Base-by-base conservation (phyloP, 78 protist genomes). In the Andalucia godoyi region DNA sequence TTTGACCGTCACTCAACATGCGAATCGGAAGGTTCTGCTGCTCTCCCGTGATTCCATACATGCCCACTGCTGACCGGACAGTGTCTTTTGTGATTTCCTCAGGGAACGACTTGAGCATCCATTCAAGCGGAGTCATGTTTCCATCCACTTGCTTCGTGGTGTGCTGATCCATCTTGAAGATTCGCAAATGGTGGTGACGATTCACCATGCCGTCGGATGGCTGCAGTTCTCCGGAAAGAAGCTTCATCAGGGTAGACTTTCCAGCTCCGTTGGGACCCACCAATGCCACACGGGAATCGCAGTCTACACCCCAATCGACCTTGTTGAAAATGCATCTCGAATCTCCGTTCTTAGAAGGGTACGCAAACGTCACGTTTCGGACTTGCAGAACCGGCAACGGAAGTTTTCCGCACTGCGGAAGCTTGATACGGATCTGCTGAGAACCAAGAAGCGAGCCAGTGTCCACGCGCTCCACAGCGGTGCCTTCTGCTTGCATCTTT, bases 261-360 rank as follows among this genome's bases (percentile, higher is more conserved):
- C 97, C 97, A 27, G 84, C 90, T 7, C 98, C 98, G 71, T 94
- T 94, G 40, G 88, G 90, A 6, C 98, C 98, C 25, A 91, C 90
- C 13, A 92, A 52, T 8, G 95, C 92, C 40, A 94, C 60, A 47
- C 92, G 74, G 7, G 89, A 62, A 30, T 30, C 54, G 25, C 47
- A 68, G 55, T 80, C 85, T 4, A 81, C 47, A 61, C 81, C 92
- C 32, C 88, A 54, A 15, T 84, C 82, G n/a, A 91, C 71, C 57
- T 89, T 74, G 32, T 91, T 59, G 38, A 80, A n/a, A n/a, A 61
- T 45, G 74, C 83, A 92, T 29, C 85, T 73, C 41, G 61, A 37
- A 37, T 71, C 72, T 21, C 72, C 84, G 42, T 71, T 77, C 49
- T 79, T 72, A 66, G 80, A 86, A 17, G 82, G 53, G 88, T 93